phyloP scores from a whole-genome alignment of 2,329 filamentous ascomycete species.

The Colletotrichum chlorophyti region DNA sequence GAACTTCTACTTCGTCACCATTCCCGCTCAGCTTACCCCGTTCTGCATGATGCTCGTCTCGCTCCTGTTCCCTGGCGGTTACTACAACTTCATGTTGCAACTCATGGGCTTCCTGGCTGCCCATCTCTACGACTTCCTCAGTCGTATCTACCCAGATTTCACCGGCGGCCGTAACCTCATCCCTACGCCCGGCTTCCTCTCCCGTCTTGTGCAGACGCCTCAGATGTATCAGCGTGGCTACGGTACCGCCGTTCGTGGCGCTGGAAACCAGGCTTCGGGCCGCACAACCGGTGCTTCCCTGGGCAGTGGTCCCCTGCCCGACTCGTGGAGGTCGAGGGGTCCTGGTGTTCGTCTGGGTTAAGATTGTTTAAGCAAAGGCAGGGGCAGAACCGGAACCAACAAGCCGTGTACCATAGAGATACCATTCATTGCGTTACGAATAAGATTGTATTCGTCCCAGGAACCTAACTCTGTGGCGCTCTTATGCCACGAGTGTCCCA shows the following conservation, averaged over 20 bases:
- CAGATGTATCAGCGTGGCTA: conserved; percentile 59
- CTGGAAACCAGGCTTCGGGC: conserved; percentile 39
- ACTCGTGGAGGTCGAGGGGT: conserved; percentile 70
- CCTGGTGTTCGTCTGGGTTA: conserved; percentile 66
- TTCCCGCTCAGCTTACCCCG: conserved; percentile 83
- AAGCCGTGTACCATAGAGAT: background rate
- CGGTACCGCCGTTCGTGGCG: conserved; percentile 65
- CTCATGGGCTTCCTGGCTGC: conserved; percentile 83
- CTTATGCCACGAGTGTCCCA: background rate
- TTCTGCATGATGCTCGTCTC: conserved; percentile 79
- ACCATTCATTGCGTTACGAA: conserved; percentile 25
- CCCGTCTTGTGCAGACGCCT: conserved; percentile 66
- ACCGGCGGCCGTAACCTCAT: conserved; percentile 83
- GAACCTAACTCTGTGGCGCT: background rate
- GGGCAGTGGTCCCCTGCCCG: conserved; percentile 59
- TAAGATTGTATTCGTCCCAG: conserved; percentile 21
- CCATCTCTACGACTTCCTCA: conserved; percentile 90
- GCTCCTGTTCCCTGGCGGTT: conserved; percentile 69
- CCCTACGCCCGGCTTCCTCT: conserved; percentile 75
- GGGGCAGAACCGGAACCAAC: background rate
- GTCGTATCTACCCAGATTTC: conserved; percentile 86
- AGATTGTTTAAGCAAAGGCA: background rate
- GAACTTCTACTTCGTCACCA: conserved; percentile 81
- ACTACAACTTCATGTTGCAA: conserved; percentile 64
- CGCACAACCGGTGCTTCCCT: conserved; percentile 48